Evolutionary conservation across 2,329 filamentous ascomycete genomes (phyloP), one percentile per base, ranked within the genome.

Genomic region (Chaetomium sp.): DNA sequence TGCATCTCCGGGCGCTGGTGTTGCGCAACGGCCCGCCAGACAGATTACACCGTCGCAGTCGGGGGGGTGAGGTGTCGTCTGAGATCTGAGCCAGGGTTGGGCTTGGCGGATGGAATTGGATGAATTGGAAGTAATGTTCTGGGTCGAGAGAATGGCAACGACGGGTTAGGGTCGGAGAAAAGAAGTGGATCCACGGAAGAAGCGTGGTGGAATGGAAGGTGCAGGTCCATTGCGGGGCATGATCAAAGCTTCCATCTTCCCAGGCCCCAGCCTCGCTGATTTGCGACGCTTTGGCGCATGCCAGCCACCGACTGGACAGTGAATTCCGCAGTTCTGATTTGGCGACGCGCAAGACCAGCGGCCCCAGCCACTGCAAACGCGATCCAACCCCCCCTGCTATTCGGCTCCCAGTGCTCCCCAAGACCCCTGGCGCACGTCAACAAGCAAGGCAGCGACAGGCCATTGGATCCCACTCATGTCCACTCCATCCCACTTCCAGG

Each of bases 361-460:
- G 40, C 54, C 59, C 59, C 59, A 59, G 55, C 59, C 59, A 60
- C 59, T 58, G 52, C 12, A 42, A 52, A 58, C 48, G 56, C 58
- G 58, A 60, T 19, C 48, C 19, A 45, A 44, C 37, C 52, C 47
- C 19, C 19, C 19, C 19, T 27, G 19, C 19, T 27, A 27, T 27
- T 54, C 27, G 40, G 40, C 40, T 36, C 19, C 19, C 19, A 27
- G 19, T 27, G 19, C 19, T 44, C 27, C 52, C 35, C 38, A 41
- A 14, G 49, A 48, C 42, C 43, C 44, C 36, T 47, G 37, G 50
- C 44, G 47, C 46, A 44, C 56, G 41, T 41, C 55, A 46, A 49
- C 50, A 42, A 14, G 50, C 45, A 52, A 36, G 27, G 40, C 41
- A n/a, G 47, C 40, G 19, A 27, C 19, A 52, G 37, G 27, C 53